Evolutionary conservation across 306 rosid species (phyloP).

Genomic region (Dalbergia oliveri): DNA sequence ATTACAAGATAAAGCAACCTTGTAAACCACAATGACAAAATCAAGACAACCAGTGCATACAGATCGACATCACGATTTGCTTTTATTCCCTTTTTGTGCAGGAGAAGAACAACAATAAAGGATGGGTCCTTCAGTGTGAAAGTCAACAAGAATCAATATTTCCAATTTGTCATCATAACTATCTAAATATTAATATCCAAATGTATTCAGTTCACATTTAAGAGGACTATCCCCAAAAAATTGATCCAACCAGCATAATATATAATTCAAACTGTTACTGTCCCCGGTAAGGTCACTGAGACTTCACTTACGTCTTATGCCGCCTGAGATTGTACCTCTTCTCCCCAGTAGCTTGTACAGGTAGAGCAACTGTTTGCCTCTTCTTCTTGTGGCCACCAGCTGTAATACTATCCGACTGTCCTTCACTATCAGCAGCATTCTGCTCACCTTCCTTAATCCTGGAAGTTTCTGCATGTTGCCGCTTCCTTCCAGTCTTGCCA

Average conservation of each 20-base stretch:
- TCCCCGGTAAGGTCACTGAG: conserved; percentile 25
- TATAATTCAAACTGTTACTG: conserved; percentile 23
- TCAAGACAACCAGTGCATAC: conserved; percentile 24
- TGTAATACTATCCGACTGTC: conserved; percentile 75
- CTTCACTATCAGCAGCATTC: conserved; percentile 74
- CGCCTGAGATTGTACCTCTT: conserved; percentile 85
- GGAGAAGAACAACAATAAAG: neutral
- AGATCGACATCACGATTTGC: neutral
- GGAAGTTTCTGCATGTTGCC: conserved; percentile 62
- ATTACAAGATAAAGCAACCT: conserved; percentile 27
- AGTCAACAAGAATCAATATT: conserved; percentile 21
- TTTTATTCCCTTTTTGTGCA: conserved; percentile 9
- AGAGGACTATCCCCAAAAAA: conserved; percentile 14
- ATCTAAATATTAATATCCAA: conserved; percentile 25
- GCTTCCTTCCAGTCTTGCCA: conserved; percentile 62
- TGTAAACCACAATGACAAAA: conserved; percentile 17
- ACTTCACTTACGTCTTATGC: conserved; percentile 77
- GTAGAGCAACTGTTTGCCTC: conserved; percentile 58
- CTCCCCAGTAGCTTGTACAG: conserved; percentile 64
- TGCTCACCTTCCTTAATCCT: conserved; percentile 64
- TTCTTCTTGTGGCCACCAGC: conserved; percentile 73
- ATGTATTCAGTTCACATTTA: conserved; percentile 20
- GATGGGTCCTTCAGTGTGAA: conserved; percentile 6
- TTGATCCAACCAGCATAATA: conserved; percentile 23
- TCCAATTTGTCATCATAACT: conserved; percentile 25